Evolutionary conservation across 2,329 filamentous ascomycete genomes (phyloP).

Genomic region (Colletotrichum sojae): DNA sequence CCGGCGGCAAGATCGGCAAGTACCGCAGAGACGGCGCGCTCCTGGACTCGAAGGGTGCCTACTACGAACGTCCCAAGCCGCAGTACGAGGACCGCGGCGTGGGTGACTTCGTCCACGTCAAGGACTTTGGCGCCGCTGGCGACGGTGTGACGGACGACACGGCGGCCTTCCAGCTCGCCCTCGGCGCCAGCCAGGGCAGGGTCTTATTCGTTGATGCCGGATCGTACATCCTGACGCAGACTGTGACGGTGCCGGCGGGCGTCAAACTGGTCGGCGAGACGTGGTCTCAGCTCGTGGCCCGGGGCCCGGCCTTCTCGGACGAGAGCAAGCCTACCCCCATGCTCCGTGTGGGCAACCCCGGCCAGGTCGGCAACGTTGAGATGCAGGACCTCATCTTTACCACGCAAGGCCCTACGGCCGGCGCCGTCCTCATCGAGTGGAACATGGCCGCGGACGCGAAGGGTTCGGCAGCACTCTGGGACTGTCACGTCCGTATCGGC

Average conservation of each 20-base stretch:
- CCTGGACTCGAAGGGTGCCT: constrained; percentile 45
- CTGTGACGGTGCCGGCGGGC: constrained; percentile 51
- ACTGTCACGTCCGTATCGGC: constrained; percentile 81
- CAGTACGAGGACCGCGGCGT: constrained; percentile 58
- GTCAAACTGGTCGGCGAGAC: constrained; percentile 54
- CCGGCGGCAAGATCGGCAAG: constrained; percentile 29
- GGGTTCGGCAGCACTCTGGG: constrained; percentile 33
- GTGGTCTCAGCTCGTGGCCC: constrained; percentile 48
- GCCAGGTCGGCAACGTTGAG: constrained; percentile 76
- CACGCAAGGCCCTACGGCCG: constrained; percentile 75
- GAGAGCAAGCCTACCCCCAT: constrained; percentile 66
- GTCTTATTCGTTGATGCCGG: constrained; percentile 63
- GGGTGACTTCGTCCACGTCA: constrained; percentile 42
- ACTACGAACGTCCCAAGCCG: constrained; percentile 66
- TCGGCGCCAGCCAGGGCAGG: constrained; percentile 56
- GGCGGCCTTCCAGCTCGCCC: constrained; percentile 59
- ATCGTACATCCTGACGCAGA: constrained; percentile 56
- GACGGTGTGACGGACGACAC: constrained; percentile 74
- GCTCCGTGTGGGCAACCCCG: constrained; percentile 74
- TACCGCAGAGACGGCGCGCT: constrained; percentile 24
- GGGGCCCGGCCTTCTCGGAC: constrained; percentile 41
- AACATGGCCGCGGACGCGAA: constrained; percentile 50
- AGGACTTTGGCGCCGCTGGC: constrained; percentile 66
- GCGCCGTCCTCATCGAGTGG: constrained; percentile 80
- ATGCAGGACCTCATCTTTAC: constrained; percentile 79